Base-by-base conservation (phyloP, 768 basidiomycete genomes). In the Panaeolus papilionaceus region DNA sequence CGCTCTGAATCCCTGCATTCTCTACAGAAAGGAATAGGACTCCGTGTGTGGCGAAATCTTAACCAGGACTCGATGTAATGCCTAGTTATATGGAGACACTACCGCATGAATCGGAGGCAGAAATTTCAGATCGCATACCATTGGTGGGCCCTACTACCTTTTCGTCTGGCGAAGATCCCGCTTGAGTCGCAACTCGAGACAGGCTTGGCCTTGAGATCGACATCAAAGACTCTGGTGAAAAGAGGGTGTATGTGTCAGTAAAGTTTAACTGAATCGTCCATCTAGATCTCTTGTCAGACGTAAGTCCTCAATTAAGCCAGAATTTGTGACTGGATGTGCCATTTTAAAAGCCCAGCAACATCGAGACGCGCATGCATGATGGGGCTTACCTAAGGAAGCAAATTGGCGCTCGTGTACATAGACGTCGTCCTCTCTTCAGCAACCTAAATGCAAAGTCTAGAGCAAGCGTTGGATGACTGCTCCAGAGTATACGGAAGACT, bases 321-420 rank as follows among this genome's bases (percentile, higher is more conserved):
- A 9, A 16, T 3, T 11, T 42, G 40, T 47, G 7, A 47, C 45
- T 47, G 45, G 45, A 47, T 47, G 18, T 47, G 45, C 45, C 45
- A 47, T 16, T 20, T 47, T 8, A 8, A 47, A 28, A 28, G 8
- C 26, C 6, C 14, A 28, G 14, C 54, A 33, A 16, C 28, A 7
- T 11, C 16, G 14, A 7, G 12, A 33, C 6, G 20, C 26, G 23
- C 45, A 20, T 47, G 16, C 12, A 18, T 51, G 26, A 51, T 10
- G 28, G 47, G 6, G 54, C 54, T 58, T 58, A 33, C 54, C 26
- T 58, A 58, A 51, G 3, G 49, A 23, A 51, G 26, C 3, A 51
- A 51, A 51, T 51, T 51, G 26, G 49, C 49, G 49, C 49, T 51
- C 49, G 26, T 51, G 49, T 28, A 28, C 9, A 47, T 33, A 33